These are phyloP conservation scores for Ophiocordyceps sinensis DNA, from an alignment of 2,329 filamentous ascomycete species.

Conservation along the genomic window DNA sequence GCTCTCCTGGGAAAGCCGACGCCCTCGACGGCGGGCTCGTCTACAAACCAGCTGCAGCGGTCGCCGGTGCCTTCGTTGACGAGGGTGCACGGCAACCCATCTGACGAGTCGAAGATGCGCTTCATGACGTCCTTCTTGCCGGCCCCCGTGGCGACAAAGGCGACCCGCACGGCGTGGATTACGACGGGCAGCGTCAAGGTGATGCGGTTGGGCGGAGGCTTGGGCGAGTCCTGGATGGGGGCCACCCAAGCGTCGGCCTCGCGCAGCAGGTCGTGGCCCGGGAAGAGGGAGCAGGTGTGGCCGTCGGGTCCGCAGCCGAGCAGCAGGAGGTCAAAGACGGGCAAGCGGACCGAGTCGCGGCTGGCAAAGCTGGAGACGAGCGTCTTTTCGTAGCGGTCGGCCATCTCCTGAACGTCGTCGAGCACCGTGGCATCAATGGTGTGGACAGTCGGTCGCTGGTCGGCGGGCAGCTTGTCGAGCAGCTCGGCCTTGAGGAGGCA, in stretches of 20 bases:
- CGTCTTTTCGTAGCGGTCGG: constrained; percentile 82
- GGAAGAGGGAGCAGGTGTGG: constrained; percentile 94
- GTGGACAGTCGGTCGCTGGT: constrained; percentile 55
- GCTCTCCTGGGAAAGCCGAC: constrained; percentile 69
- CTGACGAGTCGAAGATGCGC: constrained; percentile 73
- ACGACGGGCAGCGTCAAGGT: constrained; percentile 88
- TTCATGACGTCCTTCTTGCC: constrained; percentile 88
- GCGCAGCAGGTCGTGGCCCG: constrained; percentile 70
- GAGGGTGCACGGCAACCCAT: constrained; percentile 68
- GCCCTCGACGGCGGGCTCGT: constrained; percentile 70
- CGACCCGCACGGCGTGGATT: constrained; percentile 71
- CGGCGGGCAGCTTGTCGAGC: constrained; percentile 69
- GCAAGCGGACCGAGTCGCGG: constrained; percentile 85
- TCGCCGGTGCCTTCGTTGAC: constrained; percentile 77
- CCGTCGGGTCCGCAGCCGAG: constrained; percentile 92
- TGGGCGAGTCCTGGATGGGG: constrained; percentile 82
- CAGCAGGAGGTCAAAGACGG: constrained; percentile 87
- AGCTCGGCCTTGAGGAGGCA: constrained; percentile 74
- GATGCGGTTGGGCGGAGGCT: constrained; percentile 81
- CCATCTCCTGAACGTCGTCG: constrained; percentile 77
- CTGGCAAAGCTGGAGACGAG: constrained; percentile 78
- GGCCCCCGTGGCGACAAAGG: constrained; percentile 78
- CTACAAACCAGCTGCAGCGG: constrained; percentile 90
- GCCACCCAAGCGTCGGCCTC: constrained; percentile 88
- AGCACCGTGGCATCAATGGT: constrained; percentile 54